Percentiles rank a stretch among this genome's conserved stretches.
These are phyloP conservation scores for Fusarium sp. DNA, from an alignment of 2,329 filamentous ascomycete genomes.

Conservation along the genomic window DNA sequence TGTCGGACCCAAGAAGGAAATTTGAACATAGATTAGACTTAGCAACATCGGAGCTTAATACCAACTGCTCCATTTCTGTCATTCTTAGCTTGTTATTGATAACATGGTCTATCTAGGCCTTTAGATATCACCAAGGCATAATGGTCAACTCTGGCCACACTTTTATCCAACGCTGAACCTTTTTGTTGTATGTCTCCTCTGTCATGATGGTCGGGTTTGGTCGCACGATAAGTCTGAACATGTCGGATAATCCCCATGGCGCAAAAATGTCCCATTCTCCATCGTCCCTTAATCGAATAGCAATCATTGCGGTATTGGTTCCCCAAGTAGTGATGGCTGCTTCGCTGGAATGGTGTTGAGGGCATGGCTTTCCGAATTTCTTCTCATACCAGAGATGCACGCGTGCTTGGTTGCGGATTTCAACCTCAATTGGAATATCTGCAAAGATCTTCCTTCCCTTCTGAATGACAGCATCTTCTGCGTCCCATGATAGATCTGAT, in stretches of 20 bases:
- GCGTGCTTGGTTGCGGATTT: constrained; percentile 57
- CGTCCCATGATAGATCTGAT: constrained; percentile 54
- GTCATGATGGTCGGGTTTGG: constrained; percentile 51
- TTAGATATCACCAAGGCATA: constrained; percentile 42
- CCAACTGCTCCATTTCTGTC: not conserved
- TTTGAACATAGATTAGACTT: not conserved
- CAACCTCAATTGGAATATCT: constrained; percentile 51
- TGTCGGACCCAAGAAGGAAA: constrained; percentile 56
- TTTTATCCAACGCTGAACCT: constrained; percentile 50
- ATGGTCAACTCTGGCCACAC: constrained; percentile 50
- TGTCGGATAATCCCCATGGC: constrained; percentile 54
- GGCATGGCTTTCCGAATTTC: constrained; percentile 51
- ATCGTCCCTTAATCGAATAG: constrained; percentile 43
- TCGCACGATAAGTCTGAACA: constrained; percentile 52
- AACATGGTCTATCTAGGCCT: not conserved
- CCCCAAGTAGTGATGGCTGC: constrained; percentile 54
- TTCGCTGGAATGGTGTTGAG: constrained; percentile 50
- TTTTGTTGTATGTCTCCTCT: constrained; percentile 49
- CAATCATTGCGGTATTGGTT: constrained; percentile 54
- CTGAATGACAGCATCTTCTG: constrained; percentile 54
- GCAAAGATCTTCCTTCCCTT: constrained; percentile 49
- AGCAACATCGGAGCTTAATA: no score
- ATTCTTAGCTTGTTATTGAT: not conserved
- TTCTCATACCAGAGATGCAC: constrained; percentile 56
- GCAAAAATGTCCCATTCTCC: constrained; percentile 54